A percentile compares a stretch with the other conserved stretches of the same genome.
These are phyloP conservation scores for Myrica gale DNA, from an alignment of 306 rosid genomes.

Conservation along the genomic window DNA sequence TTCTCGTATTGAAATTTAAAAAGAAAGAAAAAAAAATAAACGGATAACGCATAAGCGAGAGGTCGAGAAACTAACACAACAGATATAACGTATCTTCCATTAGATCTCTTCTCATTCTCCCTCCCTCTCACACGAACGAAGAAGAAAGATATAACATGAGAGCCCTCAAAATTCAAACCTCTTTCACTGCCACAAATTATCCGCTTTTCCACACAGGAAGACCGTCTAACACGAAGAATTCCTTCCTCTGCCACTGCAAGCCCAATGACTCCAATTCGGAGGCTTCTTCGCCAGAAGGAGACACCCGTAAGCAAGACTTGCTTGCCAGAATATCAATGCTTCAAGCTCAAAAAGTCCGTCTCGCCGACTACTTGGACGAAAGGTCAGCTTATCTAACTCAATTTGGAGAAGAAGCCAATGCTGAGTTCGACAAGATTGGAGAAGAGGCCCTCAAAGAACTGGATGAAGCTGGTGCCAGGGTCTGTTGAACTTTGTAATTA, in stretches of 20 bases:
- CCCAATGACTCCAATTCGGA: conserved; percentile 53
- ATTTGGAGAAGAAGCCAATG: conserved; percentile 73
- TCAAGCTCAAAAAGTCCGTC: conserved; percentile 76
- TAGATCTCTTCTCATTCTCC: not conserved
- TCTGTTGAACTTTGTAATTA: conserved; percentile 35
- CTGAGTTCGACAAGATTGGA: conserved; percentile 76
- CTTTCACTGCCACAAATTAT: conserved; percentile 33
- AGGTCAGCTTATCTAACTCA: conserved; percentile 65
- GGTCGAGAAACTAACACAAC: no score
- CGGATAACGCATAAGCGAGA: no score
- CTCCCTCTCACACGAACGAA: not conserved
- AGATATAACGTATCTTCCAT: no score
- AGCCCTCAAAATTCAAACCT: conserved; percentile 56
- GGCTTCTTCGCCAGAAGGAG: conserved; percentile 55
- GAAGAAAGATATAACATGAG: conserved; percentile 45
- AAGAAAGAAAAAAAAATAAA: no score
- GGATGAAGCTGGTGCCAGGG: conserved; percentile 76
- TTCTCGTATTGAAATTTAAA: no score
- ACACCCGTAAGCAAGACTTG: conserved; percentile 64
- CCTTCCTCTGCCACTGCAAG: conserved; percentile 49
- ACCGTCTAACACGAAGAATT: conserved; percentile 37
- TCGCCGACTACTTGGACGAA: conserved; percentile 68
- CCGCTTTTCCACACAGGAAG: conserved; percentile 25
- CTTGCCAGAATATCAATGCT: conserved; percentile 77
- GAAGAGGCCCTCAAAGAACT: conserved; percentile 81